Conservation (phyloP, 148 eudicot species). For the Silene conica region DNA sequence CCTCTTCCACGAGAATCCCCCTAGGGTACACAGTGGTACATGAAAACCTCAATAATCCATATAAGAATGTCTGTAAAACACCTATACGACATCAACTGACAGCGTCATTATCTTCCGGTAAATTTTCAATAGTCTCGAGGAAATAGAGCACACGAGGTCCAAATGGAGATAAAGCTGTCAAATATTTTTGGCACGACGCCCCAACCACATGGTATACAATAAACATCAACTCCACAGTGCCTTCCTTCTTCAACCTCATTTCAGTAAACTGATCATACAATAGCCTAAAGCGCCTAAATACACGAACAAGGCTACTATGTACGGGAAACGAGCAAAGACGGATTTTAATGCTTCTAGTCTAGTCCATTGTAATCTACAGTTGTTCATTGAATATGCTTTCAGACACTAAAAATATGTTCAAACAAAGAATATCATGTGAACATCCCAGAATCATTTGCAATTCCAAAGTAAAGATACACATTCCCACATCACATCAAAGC, state of each 20-base stretch:
- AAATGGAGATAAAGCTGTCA: too few species aligned
- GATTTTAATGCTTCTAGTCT: conserved; percentile 1
- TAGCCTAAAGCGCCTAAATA: background rate
- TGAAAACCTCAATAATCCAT: too few species aligned
- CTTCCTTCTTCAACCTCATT: background rate
- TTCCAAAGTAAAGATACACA: background rate
- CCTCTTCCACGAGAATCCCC: conserved; percentile 53
- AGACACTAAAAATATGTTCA: background rate
- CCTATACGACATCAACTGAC: too few species aligned
- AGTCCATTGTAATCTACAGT: background rate
- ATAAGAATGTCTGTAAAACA: too few species aligned
- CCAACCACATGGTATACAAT: background rate
- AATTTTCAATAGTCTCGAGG: too few species aligned
- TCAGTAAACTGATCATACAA: conserved; percentile 1
- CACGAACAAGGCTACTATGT: background rate
- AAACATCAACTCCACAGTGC: background rate
- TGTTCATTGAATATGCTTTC: background rate
- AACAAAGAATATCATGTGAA: background rate
- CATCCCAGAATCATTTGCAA: background rate
- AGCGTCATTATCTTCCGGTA: too few species aligned
- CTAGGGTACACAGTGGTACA: conserved; percentile 27
- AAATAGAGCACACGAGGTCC: too few species aligned
- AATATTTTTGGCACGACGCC: background rate
- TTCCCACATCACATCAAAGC: background rate
- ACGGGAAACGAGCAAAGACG: background rate